phyloP scores from a whole-genome alignment of 78 protist species.

The Speleostelium caveatum region DNA sequence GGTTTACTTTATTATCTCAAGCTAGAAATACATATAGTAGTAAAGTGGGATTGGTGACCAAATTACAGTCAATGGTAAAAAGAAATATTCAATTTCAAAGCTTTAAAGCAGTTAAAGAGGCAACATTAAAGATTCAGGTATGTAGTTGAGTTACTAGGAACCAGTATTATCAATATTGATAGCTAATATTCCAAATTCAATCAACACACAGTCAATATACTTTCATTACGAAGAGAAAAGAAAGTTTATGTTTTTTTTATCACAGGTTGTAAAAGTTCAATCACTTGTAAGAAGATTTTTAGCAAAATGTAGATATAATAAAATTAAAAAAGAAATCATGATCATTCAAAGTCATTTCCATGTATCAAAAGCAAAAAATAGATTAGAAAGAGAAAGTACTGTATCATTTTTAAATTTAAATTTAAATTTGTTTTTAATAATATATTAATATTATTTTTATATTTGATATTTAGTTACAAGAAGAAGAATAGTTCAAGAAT shows the following conservation, averaged over 20 bases:
- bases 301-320: neutral
- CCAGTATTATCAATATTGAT: neutral
- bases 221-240: slow-evolving; percentile 3
- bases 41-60: neutral
- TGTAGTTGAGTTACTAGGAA: no score
- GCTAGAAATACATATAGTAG: neutral
- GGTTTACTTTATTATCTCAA: slow-evolving; percentile 21
- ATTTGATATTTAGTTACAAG: neutral
- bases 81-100: neutral
- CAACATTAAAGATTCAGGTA: slow-evolving; percentile 8
- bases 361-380: neutral
- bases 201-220: no score
- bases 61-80: neutral
- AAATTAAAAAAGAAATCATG: neutral
- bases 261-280: neutral
- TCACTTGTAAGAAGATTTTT: slow-evolving; percentile 4
- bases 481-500: slow-evolving; percentile 20
- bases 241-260: neutral
- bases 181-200: no score
- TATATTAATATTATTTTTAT: neutral
- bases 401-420: neutral
- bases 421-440: neutral
- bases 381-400: slow-evolving; percentile 24
- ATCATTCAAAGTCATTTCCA: slow-evolving; percentile 17
- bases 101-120: neutral